phyloP scores from a whole-genome alignment of 2,329 filamentous ascomycete genomes.

The Fusarium incarnatum region DNA sequence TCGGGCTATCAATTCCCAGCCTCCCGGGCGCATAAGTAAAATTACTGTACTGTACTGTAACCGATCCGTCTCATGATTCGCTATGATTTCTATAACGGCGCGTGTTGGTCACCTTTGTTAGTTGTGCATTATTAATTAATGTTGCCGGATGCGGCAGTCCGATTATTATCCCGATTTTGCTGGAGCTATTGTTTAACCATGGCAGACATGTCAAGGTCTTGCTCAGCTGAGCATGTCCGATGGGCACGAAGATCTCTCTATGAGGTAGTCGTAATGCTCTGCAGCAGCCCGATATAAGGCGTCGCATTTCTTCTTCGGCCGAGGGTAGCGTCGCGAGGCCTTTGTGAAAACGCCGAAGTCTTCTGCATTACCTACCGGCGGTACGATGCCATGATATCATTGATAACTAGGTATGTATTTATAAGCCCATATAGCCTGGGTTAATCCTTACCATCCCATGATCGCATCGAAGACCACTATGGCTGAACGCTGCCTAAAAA shows the following conservation, averaged over 20 bases:
- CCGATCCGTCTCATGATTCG: slow-evolving; percentile 39
- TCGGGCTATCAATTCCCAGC: slow-evolving; percentile 24
- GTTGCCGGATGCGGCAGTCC: slow-evolving; percentile 25
- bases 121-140: slow-evolving; percentile 9
- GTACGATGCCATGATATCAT: not conserved
- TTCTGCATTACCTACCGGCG: not conserved
- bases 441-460: not conserved
- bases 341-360: not conserved
- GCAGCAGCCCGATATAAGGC: not conserved
- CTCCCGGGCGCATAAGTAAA: slow-evolving; percentile 25
- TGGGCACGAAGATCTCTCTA: not conserved
- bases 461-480: not conserved
- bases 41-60: not conserved
- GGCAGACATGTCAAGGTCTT: not conserved
- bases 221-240: not conserved
- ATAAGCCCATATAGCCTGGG: not conserved
- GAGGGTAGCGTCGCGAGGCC: not conserved
- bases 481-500: not conserved
- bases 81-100: slow-evolving; percentile 10
- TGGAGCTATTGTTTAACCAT: not conserved
- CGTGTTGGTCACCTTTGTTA: slow-evolving; percentile 13
- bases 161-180: slow-evolving; percentile 2
- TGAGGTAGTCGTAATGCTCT: not conserved
- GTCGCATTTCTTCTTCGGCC: not conserved
- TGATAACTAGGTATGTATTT: not conserved